phyloP scores from a whole-genome alignment of 2,329 filamentous ascomycete species.

The Clarireedia hainanense region DNA sequence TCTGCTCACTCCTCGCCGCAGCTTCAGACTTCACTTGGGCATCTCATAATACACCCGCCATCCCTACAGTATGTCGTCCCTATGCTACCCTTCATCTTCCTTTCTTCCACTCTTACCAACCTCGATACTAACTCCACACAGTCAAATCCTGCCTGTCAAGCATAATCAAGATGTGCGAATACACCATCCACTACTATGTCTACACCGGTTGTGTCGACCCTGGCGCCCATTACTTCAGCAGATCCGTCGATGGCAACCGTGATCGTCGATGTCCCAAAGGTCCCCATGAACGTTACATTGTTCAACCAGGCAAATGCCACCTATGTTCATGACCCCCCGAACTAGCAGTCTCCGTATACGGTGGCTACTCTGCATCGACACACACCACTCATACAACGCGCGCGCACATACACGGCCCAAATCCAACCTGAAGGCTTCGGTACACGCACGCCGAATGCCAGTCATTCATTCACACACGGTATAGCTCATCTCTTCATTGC shows the following conservation, averaged over 20 bases:
- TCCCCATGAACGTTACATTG: slow-evolving; percentile 68
- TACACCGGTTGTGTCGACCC: slow-evolving; percentile 65
- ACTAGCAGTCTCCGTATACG: too few species aligned
- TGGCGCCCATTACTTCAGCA: slow-evolving; percentile 62
- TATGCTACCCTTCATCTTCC: neutral
- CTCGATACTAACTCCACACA: neutral
- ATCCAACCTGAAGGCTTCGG: too few species aligned
- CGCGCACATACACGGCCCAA: too few species aligned
- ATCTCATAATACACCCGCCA: too few species aligned
- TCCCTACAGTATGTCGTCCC: too few species aligned
- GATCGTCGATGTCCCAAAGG: slow-evolving; percentile 51
- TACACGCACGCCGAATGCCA: too few species aligned
- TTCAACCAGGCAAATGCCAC: slow-evolving; percentile 55
- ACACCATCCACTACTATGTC: slow-evolving; percentile 71
- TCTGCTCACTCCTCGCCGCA: neutral
- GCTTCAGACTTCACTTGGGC: neutral
- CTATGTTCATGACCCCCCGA: slow-evolving; percentile 34
- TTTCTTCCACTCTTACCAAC: neutral
- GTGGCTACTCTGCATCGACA: too few species aligned
- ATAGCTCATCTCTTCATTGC: too few species aligned
- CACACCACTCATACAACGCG: too few species aligned
- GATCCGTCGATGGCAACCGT: slow-evolving; percentile 57
- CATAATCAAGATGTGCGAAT: slow-evolving; percentile 42
- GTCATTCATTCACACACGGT: too few species aligned
- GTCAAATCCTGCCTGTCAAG: neutral